Percentiles rank a stretch among this genome's conserved stretches.
Conservation (phyloP, 768 basidiomycete genomes). For the Collybia nuda region DNA sequence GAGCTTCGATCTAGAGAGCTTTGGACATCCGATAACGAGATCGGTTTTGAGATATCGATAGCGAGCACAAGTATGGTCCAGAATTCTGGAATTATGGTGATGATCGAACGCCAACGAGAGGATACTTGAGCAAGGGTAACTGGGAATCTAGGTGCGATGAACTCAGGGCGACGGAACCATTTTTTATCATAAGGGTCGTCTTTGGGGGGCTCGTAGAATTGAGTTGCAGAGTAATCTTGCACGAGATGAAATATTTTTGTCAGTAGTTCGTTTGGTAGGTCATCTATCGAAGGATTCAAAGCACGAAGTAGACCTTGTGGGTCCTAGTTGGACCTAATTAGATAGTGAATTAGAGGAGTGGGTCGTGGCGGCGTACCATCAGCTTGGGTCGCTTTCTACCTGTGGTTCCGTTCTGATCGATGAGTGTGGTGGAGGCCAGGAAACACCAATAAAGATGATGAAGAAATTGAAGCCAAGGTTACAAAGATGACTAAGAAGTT, state of each 20-base stretch:
- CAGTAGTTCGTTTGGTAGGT: background rate
- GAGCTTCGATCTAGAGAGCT: background rate
- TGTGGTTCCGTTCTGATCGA: too few relatives aligned
- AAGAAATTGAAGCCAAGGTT: too few relatives aligned
- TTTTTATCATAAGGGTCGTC: constrained; percentile 1
- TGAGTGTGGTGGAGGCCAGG: too few relatives aligned
- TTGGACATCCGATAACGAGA: background rate
- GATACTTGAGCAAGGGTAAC: background rate
- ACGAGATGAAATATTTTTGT: background rate
- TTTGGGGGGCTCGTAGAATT: background rate
- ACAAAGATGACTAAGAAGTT: too few relatives aligned
- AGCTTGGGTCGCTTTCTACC: too few relatives aligned
- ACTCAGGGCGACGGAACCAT: background rate
- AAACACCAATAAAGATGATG: too few relatives aligned
- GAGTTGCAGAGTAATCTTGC: background rate
- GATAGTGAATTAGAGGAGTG: too few relatives aligned
- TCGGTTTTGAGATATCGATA: background rate
- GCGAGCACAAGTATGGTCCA: background rate
- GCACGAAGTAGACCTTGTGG: background rate
- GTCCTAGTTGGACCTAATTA: too few relatives aligned
- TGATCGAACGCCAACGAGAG: background rate
- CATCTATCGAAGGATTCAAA: background rate
- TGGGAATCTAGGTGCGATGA: background rate
- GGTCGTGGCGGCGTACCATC: too few relatives aligned
- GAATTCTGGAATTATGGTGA: background rate